phyloP scores from a whole-genome alignment of 2,329 filamentous ascomycete species.

The Fusarium miscanthi region DNA sequence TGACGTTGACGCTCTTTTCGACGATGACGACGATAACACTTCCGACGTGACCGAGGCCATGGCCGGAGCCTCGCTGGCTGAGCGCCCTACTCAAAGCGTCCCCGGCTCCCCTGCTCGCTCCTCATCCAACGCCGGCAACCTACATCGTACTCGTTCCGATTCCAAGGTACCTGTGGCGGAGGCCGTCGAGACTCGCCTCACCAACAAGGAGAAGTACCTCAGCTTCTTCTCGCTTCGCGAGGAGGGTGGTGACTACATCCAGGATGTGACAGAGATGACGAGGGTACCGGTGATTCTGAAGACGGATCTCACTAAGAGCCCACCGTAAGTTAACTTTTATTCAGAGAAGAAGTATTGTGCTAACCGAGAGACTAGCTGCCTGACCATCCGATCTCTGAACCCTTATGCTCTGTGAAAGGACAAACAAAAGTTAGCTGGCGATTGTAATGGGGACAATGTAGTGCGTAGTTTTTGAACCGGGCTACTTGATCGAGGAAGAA shows the following conservation, averaged over 20 bases:
- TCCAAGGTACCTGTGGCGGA: slow-evolving; percentile 86
- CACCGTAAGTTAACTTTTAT: slow-evolving; percentile 82
- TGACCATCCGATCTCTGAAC: slow-evolving; percentile 86
- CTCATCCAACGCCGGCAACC: slow-evolving; percentile 71
- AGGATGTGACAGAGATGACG: slow-evolving; percentile 98
- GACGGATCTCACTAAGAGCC: slow-evolving; percentile 98
- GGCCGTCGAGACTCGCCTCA: slow-evolving; percentile 81
- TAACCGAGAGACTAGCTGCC: slow-evolving; percentile 65
- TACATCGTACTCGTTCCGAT: slow-evolving; percentile 92
- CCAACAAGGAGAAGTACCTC: slow-evolving; percentile 96
- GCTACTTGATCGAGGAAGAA: slow-evolving; percentile 14
- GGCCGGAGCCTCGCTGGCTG: slow-evolving; percentile 87
- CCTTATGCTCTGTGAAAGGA: slow-evolving; percentile 72
- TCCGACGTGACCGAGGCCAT: slow-evolving; percentile 92
- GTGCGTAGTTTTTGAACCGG: slow-evolving; percentile 14
- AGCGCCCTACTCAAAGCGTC: slow-evolving; percentile 94
- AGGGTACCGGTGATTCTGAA: slow-evolving; percentile 97
- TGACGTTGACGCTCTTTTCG: slow-evolving; percentile 94
- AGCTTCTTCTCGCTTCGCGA: slow-evolving; percentile 90
- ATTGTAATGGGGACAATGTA: slow-evolving; percentile 20
- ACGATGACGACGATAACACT: slow-evolving; percentile 88
- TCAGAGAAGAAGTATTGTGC: slow-evolving; percentile 9
- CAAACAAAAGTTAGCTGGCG: slow-evolving; percentile 24
- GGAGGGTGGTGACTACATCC: slow-evolving; percentile 94
- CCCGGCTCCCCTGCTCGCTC: slow-evolving; percentile 89